phyloP scores from a whole-genome alignment of 2,329 filamentous ascomycete species.

The Chrysoporthe puriensis region DNA sequence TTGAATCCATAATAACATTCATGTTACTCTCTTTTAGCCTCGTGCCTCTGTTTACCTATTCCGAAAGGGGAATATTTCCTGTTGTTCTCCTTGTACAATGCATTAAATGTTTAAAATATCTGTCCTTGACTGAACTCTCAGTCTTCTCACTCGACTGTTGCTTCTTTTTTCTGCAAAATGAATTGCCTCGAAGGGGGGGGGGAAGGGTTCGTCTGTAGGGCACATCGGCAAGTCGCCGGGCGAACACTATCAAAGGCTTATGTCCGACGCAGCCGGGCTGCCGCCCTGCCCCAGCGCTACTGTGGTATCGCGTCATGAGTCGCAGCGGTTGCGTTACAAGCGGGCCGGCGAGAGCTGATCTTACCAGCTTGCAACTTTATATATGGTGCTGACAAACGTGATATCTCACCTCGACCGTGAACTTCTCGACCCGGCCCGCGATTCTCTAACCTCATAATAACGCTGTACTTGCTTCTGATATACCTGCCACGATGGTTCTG shows the following conservation, averaged over 20 bases:
- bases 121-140: not conserved
- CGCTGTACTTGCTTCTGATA: not conserved
- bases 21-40: not conserved
- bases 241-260: too few relatives aligned
- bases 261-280: too few relatives aligned
- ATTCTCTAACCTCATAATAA: not conserved
- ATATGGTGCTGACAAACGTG: conserved; percentile 14
- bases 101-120: not conserved
- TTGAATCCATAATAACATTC: too few relatives aligned
- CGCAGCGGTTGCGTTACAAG: conserved; percentile 13
- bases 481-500: conserved; percentile 16
- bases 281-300: not conserved
- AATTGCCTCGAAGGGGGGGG: too few relatives aligned
- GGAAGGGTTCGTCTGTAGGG: too few relatives aligned
- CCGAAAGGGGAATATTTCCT: not conserved
- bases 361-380: not conserved
- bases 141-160: not conserved
- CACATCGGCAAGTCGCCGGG: too few relatives aligned
- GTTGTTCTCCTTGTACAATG: not conserved
- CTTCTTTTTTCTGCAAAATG: not conserved
- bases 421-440: not conserved
- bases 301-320: conserved; percentile 17
- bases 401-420: not conserved
- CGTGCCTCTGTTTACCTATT: too few relatives aligned
- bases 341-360: not conserved